Evolutionary conservation across 1,284 basidiomycete genomes (phyloP), one percentile per base, ranked within the genome.

Genomic region (Wolfiporia cocos): DNA sequence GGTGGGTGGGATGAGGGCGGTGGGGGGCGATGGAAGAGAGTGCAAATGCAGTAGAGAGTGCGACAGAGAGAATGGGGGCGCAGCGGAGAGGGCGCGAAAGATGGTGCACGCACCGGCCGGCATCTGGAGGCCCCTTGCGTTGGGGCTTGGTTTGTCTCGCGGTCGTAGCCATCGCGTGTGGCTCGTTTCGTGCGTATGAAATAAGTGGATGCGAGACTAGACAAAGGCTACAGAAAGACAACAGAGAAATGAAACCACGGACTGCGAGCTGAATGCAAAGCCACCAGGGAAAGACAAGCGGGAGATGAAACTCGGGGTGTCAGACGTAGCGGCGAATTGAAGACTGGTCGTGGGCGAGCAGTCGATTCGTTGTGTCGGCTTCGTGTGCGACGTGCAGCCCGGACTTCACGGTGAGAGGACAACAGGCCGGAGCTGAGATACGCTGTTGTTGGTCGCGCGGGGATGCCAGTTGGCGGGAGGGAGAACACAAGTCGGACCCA

Each of bases 61-160:
- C 51, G 42, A 51, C 37, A 20, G 34, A 11, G 34, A 26, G 32
- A 11, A 22, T 19, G 30, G 7, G 39, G 40, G 39, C 44, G 45
- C 37, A 39, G 52, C 38, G 49, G 49, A 39, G 44, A 49, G 46
- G 46, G 40, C 38, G 33, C 36, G 41, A 45, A 30, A 32, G 30
- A 41, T 41, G 50, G 47, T 44, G 41, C 39, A 69, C 73, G 55
- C 56, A 82, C 81, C 80, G 74, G 55, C 70, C 53, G 51, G 71
- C 55, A 51, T 81, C 79, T 49, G 71, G 65, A 49, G 66, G 63
- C 39, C 73, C 75, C 59, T 78, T 85, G 62, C 73, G 74, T 45
- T 69, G 54, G 43, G 69, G 69, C 65, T 80, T 83, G 47, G 71
- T 57, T 58, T 73, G 76, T 61, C 81, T 71, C 55, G 77, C 67